phyloP scores from a whole-genome alignment of 768 basidiomycete genomes.

The Boletales sp. region DNA sequence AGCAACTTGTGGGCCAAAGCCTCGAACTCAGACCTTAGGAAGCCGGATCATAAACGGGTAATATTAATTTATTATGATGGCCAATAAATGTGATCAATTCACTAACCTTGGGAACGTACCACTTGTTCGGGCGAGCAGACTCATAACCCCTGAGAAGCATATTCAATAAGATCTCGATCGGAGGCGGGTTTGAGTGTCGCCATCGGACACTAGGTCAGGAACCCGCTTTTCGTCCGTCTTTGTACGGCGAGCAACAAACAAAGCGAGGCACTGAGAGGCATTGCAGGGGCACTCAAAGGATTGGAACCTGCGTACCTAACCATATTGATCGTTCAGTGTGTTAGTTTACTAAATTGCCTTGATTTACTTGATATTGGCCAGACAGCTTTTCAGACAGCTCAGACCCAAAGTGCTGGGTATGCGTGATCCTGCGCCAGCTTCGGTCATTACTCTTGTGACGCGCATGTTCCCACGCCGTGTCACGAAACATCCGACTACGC shows the following conservation, averaged over 20 bases:
- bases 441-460: too few species aligned
- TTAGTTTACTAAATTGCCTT: too few species aligned
- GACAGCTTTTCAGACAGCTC: too few species aligned
- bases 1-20: background rate
- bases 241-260: background rate
- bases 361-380: too few species aligned
- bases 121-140: background rate
- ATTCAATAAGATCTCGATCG: background rate
- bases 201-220: background rate
- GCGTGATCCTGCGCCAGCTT: too few species aligned
- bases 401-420: too few species aligned
- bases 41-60: background rate
- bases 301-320: too few species aligned
- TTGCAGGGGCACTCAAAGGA: background rate
- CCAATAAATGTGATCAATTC: background rate
- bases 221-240: background rate
- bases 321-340: too few species aligned
- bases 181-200: background rate
- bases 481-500: too few species aligned
- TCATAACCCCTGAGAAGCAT: slow-evolving; percentile 1
- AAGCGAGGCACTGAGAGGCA: background rate
- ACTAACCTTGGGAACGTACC: background rate
- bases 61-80: background rate
- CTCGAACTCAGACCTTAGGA: background rate
- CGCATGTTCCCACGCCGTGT: too few species aligned